phyloP scores from a whole-genome alignment of 495 filamentous ascomycete genomes.

The Staphylotrichum tortipilum region DNA sequence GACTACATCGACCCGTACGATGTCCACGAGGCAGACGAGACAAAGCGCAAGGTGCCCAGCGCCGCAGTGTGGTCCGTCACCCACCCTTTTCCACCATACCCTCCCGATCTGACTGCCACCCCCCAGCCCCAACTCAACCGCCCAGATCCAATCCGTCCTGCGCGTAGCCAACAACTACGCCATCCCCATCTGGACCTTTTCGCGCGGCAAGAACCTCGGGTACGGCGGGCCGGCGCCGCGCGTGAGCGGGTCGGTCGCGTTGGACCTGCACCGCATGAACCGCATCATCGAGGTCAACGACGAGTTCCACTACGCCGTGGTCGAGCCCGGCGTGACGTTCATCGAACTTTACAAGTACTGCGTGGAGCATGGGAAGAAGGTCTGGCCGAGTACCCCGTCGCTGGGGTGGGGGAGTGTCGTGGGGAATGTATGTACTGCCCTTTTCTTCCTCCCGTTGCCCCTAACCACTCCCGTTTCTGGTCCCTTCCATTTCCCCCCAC shows the following conservation, averaged over 20 bases:
- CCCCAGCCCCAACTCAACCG: conserved; percentile 19
- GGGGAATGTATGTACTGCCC: conserved; percentile 36
- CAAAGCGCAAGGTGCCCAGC: conserved; percentile 32
- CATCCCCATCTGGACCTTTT: conserved; percentile 47
- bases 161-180: conserved; percentile 32
- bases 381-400: conserved; percentile 48
- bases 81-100: background rate
- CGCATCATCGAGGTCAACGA: conserved; percentile 48
- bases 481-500: background rate
- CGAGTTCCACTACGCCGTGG: conserved; percentile 44
- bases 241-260: conserved; percentile 42
- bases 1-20: conserved; percentile 43
- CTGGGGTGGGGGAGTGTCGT: conserved; percentile 51
- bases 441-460: background rate
- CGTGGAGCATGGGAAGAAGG: conserved; percentile 37
- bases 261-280: conserved; percentile 51
- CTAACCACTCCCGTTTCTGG: background rate
- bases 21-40: conserved; percentile 19
- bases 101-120: background rate
- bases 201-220: conserved; percentile 45
- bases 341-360: conserved; percentile 46
- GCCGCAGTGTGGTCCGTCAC: conserved; percentile 31
- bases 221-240: conserved; percentile 51
- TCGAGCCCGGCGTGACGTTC: conserved; percentile 50
- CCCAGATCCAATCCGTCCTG: conserved; percentile 37